These are phyloP conservation scores for Bombardia bombarda DNA, from an alignment of 495 filamentous ascomycete genomes.

Conservation along the genomic window DNA sequence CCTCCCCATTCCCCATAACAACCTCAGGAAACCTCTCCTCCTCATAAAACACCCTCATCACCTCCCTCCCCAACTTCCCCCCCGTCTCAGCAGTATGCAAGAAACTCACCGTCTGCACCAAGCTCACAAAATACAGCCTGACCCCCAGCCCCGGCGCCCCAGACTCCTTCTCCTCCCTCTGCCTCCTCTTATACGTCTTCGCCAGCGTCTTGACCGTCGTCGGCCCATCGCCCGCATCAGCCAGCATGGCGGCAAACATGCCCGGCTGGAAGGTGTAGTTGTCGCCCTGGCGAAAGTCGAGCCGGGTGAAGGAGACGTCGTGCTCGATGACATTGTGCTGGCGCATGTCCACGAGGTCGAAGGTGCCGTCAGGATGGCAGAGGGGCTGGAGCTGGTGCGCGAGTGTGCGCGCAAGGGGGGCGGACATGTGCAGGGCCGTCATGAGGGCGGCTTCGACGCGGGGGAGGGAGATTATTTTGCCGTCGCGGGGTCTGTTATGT, in stretches of 20 bases:
- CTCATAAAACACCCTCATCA: neutral
- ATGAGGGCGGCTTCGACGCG: conserved; percentile 24
- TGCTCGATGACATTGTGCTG: conserved; percentile 31
- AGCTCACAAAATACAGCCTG: conserved; percentile 7
- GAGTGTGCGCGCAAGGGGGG: conserved; percentile 16
- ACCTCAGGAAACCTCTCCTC: conserved; percentile 3
- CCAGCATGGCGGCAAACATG: conserved; percentile 24
- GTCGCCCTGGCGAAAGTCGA: conserved; percentile 26
- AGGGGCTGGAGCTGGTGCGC: conserved; percentile 17
- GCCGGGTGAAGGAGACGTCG: conserved; percentile 28
- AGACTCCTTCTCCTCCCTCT: conserved; percentile 19
- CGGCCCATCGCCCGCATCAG: conserved; percentile 19
- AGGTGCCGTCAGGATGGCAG: conserved; percentile 21
- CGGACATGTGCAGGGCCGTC: conserved; percentile 17
- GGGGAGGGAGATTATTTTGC: conserved; percentile 25
- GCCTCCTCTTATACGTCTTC: conserved; percentile 19
- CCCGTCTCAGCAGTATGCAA: conserved; percentile 4
- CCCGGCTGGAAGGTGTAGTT: conserved; percentile 30
- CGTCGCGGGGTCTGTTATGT: conserved; percentile 23
- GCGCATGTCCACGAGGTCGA: conserved; percentile 25
- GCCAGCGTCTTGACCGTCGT: conserved; percentile 20
- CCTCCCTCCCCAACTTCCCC: neutral
- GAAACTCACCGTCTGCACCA: conserved; percentile 6
- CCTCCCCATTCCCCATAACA: neutral
- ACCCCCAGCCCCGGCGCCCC: conserved; percentile 10